Conservation (phyloP, 1,139 yeast genomes). For the Sugiyamaella castrensis region DNA sequence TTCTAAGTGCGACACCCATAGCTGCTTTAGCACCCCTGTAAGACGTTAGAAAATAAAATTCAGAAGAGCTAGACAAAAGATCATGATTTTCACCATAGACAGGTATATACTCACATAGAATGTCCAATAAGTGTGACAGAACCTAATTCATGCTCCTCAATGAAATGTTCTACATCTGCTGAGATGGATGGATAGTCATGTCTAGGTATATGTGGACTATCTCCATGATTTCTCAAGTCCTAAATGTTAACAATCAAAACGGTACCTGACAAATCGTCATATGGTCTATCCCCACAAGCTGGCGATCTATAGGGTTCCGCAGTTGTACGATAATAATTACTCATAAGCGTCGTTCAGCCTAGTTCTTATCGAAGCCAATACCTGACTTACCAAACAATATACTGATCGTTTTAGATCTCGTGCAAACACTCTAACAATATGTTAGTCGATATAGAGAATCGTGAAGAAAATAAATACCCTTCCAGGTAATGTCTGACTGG, state of each 20-base stretch:
- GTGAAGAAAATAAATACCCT: no score
- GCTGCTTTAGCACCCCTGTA: conserved; percentile 80
- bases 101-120: conserved; percentile 55
- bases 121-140: conserved; percentile 79
- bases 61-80: no score
- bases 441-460: neutral
- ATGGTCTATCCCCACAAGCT: neutral
- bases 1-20: conserved; percentile 77
- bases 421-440: conserved; percentile 30
- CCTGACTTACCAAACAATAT: conserved; percentile 48
- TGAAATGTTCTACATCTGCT: conserved; percentile 75
- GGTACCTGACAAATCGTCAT: neutral
- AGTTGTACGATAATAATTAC: no score
- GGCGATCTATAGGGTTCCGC: neutral
- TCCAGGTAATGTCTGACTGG: no score
- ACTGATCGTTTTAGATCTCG: conserved; percentile 42
- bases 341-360: neutral
- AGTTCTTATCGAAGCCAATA: neutral
- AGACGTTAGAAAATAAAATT: neutral
- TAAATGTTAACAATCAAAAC: neutral
- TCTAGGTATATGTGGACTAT: conserved; percentile 67
- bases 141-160: conserved; percentile 46
- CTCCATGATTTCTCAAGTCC: conserved; percentile 89
- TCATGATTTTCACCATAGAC: no score
- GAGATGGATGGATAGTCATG: conserved; percentile 82